phyloP scores from a whole-genome alignment of 257 asterid species.

The Nicotiana paniculata region DNA sequence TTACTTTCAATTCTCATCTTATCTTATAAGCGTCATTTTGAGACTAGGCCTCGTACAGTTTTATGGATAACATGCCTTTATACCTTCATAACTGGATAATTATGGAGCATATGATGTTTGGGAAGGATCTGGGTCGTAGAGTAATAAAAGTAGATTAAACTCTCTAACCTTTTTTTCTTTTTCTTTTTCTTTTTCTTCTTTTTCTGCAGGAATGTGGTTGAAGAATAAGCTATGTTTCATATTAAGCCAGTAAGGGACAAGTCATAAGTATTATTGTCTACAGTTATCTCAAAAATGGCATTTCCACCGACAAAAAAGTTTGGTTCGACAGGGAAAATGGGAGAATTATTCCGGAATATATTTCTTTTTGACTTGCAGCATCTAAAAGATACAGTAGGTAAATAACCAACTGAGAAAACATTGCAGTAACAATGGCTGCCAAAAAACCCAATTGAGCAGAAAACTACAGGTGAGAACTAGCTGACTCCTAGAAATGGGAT shows the following conservation, averaged over 20 bases:
- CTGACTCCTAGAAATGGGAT: neutral
- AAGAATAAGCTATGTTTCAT: neutral
- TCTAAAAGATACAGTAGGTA: neutral
- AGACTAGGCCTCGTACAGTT: too few species aligned
- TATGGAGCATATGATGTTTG: neutral
- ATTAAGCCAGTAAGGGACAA: too few species aligned
- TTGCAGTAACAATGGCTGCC: neutral
- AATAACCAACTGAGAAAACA: neutral
- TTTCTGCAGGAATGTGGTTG: neutral
- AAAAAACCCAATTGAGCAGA: slow-evolving; percentile 10
- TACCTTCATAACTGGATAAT: neutral
- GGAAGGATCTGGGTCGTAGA: neutral
- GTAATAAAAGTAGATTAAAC: neutral
- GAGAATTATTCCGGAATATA: neutral
- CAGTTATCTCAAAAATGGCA: neutral
- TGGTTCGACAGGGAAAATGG: neutral
- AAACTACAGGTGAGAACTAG: slow-evolving; percentile 14
- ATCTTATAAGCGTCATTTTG: neutral
- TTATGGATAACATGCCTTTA: neutral
- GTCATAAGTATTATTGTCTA: too few species aligned
- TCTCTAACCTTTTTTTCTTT: neutral
- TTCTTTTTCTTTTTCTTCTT: too few species aligned
- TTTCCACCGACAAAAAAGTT: neutral
- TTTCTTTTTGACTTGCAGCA: slow-evolving; percentile 1
- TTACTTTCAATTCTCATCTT: neutral